These are phyloP conservation scores for Globisporangium nunn DNA, from an alignment of 352 stramenopile species.

Conservation along the genomic window DNA sequence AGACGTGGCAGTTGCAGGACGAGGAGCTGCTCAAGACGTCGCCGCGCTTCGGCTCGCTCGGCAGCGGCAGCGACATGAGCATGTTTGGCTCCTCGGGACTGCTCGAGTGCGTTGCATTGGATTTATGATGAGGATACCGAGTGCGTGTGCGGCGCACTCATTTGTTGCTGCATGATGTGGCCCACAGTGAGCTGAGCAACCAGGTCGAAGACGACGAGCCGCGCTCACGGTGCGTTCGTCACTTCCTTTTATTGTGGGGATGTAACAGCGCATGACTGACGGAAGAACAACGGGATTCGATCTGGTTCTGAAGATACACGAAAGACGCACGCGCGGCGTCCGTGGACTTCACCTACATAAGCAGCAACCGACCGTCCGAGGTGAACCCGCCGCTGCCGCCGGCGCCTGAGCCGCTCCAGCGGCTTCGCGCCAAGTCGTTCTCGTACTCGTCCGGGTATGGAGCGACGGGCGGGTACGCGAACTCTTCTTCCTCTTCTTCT, in stretches of 20 bases:
- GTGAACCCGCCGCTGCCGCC: conserved; percentile 65
- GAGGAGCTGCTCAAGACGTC: conserved; percentile 54
- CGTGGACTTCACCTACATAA: conserved; percentile 64
- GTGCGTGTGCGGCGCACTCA: background rate
- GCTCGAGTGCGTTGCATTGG: conserved; percentile 4
- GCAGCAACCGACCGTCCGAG: conserved; percentile 19
- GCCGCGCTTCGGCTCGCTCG: conserved; percentile 34
- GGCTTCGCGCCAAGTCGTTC: conserved; percentile 67
- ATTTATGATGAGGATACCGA: background rate
- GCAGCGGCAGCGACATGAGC: conserved; percentile 1
- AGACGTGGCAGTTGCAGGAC: conserved; percentile 65
- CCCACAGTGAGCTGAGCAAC: conserved; percentile 10
- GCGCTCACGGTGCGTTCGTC: conserved; percentile 7
- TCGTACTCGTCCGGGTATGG: conserved; percentile 66
- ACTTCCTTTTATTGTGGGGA: background rate
- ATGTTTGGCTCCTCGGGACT: conserved; percentile 6
- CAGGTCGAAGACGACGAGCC: conserved; percentile 11
- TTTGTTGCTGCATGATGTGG: background rate
- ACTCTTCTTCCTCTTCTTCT: background rate
- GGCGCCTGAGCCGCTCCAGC: conserved; percentile 52
- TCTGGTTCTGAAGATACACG: conserved; percentile 16
- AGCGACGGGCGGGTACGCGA: conserved; percentile 25
- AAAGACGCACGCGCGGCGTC: conserved; percentile 72
- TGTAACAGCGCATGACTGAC: background rate
- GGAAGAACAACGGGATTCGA: background rate